Percentiles rank a stretch among this genome's conserved stretches.
Evolutionary conservation across 176 grass and related monocot species (phyloP).

Genomic region (Triticum dicoccoides): DNA sequence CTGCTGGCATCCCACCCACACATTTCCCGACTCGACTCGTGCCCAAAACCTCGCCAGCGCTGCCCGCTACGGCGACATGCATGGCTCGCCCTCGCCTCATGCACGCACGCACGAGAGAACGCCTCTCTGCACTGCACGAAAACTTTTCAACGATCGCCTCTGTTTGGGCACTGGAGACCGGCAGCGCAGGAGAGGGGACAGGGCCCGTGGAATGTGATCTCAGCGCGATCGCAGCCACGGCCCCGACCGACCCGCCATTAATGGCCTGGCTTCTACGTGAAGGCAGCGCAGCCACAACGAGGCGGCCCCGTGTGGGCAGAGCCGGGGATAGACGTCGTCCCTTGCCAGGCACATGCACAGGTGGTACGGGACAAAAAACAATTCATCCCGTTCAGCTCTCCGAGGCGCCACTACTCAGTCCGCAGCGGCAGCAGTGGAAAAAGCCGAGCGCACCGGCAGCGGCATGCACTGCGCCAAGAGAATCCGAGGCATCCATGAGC

Average conservation of each 20-base stretch:
- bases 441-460: not conserved
- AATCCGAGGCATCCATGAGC: constrained; percentile 18
- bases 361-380: not conserved
- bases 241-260: constrained; percentile 13
- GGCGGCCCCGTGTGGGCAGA: not conserved
- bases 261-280: constrained; percentile 36
- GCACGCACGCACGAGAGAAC: too few relatives aligned
- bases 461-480: not conserved
- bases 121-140: not conserved
- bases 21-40: too few relatives aligned
- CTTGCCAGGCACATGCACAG: too few relatives aligned
- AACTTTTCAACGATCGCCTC: not conserved
- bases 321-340: too few relatives aligned
- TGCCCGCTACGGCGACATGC: too few relatives aligned
- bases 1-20: too few relatives aligned
- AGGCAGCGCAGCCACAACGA: constrained; percentile 1
- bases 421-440: not conserved
- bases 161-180: not conserved
- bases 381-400: not conserved
- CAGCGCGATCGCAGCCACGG: not conserved
- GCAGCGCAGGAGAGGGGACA: not conserved
- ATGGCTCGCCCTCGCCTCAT: too few relatives aligned
- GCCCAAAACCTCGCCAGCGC: too few relatives aligned
- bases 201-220: not conserved
- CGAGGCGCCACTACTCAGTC: not conserved